Conservation (phyloP, 768 basidiomycete genomes). For the Boletus reticuloceps region DNA sequence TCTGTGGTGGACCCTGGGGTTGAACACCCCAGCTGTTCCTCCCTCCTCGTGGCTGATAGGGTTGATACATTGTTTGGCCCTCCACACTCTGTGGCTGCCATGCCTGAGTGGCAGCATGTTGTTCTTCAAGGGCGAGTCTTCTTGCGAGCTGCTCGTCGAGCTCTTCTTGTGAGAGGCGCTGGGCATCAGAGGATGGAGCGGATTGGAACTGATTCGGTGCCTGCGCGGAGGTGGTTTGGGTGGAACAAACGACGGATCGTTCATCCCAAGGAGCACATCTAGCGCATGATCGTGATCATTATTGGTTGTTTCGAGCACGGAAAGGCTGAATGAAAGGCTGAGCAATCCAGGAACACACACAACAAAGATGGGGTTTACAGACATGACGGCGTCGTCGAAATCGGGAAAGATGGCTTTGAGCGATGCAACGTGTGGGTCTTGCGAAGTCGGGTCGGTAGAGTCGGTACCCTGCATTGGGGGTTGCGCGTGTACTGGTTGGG, state of each 20-base stretch:
- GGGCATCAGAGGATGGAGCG: constrained; percentile 25
- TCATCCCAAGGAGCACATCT: constrained; percentile 80
- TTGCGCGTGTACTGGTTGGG: not conserved
- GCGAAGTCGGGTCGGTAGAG: not conserved
- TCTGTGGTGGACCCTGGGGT: constrained; percentile 7
- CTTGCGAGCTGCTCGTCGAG: constrained; percentile 81
- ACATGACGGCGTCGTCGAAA: constrained; percentile 75
- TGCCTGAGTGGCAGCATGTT: constrained; percentile 30
- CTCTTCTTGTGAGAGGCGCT: constrained; percentile 51
- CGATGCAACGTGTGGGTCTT: constrained; percentile 49
- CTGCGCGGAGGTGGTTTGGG: constrained; percentile 14
- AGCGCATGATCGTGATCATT: constrained; percentile 73
- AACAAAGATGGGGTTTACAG: constrained; percentile 23
- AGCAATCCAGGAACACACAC: not conserved
- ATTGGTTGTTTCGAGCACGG: constrained; percentile 70
- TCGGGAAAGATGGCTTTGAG: constrained; percentile 76
- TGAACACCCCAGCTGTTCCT: constrained; percentile 2
- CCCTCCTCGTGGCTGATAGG: constrained; percentile 23
- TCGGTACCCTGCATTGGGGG: not conserved
- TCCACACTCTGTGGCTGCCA: constrained; percentile 13
- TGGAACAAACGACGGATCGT: constrained; percentile 70
- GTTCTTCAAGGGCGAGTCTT: constrained; percentile 62
- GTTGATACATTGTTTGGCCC: constrained; percentile 15
- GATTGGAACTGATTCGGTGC: not conserved
- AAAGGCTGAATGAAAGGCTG: constrained; percentile 41